Base-by-base conservation (phyloP, 495 filamentous ascomycete genomes). In the Penicillium argentinense region DNA sequence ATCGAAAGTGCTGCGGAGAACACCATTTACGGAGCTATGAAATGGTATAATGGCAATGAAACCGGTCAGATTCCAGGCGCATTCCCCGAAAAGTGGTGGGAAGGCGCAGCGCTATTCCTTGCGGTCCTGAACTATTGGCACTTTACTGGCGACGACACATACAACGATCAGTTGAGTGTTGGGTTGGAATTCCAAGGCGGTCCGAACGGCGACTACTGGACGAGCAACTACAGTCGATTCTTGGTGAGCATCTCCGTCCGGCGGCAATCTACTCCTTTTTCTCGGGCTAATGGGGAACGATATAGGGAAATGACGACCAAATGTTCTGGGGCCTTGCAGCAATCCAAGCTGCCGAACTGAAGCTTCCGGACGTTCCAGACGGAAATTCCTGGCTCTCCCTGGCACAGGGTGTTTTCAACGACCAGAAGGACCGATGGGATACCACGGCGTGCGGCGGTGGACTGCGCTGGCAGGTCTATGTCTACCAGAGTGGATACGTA, bases 401-500 rank as follows among this genome's bases (percentile, higher is more conserved):
- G 13, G 67, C 71, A 4, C 54, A 66, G 21, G 67, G 60, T 16
- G 68, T 69, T 9, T 88, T 85, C 66, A 84, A 87, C 66, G 65
- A 73, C 39, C 81, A 78, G 46, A 76, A 62, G 13, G 47, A 54
- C 0, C 72, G 85, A 24, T 91, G 87, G 87, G 64, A 89, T 40
- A 63, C 66, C 8, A 39, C 44, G 1, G 74, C 71, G 0, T 95
- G 89, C 63, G 76, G 74, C 29, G 89, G 89, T n/a, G 89, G 89
- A 0, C 59, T 93, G 28, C 72, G 81, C 43, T 93, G 89, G 89
- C 88, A 92, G 64, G 83, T 90, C 45, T 87, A 78, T 56, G 63
- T 72, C 4, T 88, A 86, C 66, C 86, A 90, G 22, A 36, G 22
- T 17, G 89, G 89, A 21, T 93, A 84, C 65, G 75, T 81, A 58